A percentile compares a stretch with the other conserved stretches of the same genome.
Evolutionary conservation across 2,329 filamentous ascomycete species (phyloP).

Genomic region (Alternaria alternata): DNA sequence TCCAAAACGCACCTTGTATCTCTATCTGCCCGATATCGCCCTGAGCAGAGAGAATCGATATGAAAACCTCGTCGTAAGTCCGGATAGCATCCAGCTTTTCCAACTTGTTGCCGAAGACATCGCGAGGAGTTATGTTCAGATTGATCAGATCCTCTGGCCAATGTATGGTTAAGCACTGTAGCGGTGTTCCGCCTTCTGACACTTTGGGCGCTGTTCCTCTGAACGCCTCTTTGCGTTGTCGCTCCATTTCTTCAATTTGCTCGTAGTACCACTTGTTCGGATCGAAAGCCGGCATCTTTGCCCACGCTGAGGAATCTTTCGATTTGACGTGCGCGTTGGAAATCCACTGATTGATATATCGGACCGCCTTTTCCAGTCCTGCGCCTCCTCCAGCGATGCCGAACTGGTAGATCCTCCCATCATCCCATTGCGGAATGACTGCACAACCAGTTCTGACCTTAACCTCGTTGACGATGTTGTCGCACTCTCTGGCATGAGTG

Average conservation of each 20-base stretch:
- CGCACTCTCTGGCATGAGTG: conserved; percentile 23
- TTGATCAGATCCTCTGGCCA: conserved; percentile 37
- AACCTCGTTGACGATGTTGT: conserved; percentile 21
- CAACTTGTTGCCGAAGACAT: conserved; percentile 39
- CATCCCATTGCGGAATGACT: conserved; percentile 24
- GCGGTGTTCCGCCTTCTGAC: conserved; percentile 9
- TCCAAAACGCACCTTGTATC: conserved; percentile 17
- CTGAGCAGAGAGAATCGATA: conserved; percentile 23
- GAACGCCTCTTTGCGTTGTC: conserved; percentile 31
- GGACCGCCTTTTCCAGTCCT: conserved; percentile 28
- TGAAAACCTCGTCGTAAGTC: conserved; percentile 38
- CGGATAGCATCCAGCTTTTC: conserved; percentile 40
- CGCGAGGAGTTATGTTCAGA: conserved; percentile 27
- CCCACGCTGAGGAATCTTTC: conserved; percentile 36
- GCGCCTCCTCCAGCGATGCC: conserved; percentile 33
- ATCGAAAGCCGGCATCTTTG: conserved; percentile 36
- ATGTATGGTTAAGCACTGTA: conserved; percentile 7
- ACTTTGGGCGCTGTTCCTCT: conserved; percentile 24
- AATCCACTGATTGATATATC: conserved; percentile 42
- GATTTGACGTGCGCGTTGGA: conserved; percentile 28
- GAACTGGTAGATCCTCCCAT: conserved; percentile 29
- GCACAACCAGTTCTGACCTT: conserved; percentile 30
- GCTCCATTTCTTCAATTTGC: conserved; percentile 23
- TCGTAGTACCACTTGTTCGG: conserved; percentile 35
- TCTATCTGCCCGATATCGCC: conserved; percentile 26